Conservation (phyloP, 257 asterid genomes). For the Solanum rostratum region DNA sequence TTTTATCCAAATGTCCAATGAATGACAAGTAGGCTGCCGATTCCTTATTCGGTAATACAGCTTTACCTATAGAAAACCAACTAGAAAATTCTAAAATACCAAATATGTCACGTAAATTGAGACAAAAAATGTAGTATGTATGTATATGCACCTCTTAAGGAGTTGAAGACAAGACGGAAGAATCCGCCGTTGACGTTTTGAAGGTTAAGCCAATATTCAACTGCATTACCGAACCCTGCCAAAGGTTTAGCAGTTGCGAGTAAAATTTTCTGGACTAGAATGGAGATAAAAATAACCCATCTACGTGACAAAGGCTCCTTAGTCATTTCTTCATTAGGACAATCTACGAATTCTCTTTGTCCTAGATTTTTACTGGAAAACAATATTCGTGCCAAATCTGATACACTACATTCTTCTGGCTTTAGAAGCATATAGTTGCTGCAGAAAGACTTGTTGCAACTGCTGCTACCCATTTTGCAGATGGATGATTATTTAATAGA, state of each 20-base stretch:
- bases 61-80: conserved; percentile 21
- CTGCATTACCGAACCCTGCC: conserved; percentile 23
- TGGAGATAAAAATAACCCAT: conserved; percentile 6
- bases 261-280: conserved; percentile 1
- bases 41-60: conserved; percentile 19
- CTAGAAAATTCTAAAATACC: not conserved
- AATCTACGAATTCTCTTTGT: not conserved
- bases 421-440: not conserved
- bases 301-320: conserved; percentile 5
- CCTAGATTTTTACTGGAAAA: not conserved
- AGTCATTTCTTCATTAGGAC: not conserved
- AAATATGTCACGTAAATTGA: not conserved
- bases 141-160: not conserved
- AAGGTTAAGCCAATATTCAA: conserved; percentile 62
- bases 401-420: conserved; percentile 1
- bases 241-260: conserved; percentile 18
- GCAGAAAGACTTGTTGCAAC: not conserved
- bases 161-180: not conserved
- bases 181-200: conserved; percentile 26
- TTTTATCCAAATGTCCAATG: conserved; percentile 35
- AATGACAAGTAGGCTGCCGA: conserved; percentile 22
- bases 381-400: not conserved
- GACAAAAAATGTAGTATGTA: not conserved
- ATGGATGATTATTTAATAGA: not conserved
- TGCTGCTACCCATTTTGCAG: not conserved